Conservation (phyloP, 192 early-diverging fungal genomes). For the Mortierella hygrophila region DNA sequence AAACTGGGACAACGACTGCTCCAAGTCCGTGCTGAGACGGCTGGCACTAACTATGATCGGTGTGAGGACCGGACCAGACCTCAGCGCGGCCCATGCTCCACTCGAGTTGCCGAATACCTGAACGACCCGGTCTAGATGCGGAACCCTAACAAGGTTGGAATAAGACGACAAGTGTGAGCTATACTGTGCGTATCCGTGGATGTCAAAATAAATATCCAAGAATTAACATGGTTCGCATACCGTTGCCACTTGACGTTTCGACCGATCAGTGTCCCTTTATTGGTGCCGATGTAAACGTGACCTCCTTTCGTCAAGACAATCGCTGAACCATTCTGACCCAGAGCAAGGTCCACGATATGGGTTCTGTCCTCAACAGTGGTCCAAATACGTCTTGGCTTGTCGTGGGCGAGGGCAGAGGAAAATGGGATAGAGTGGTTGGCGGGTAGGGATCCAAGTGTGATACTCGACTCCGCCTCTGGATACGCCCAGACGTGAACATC, state of each 20-base stretch:
- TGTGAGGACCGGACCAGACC: slow-evolving; percentile 62
- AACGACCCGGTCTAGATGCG: slow-evolving; percentile 70
- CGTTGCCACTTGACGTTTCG: slow-evolving; percentile 53
- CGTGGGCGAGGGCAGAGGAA: neutral
- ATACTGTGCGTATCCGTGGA: neutral
- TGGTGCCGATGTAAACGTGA: slow-evolving; percentile 73
- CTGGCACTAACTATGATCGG: slow-evolving; percentile 27
- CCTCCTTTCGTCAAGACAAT: slow-evolving; percentile 76
- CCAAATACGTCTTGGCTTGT: slow-evolving; percentile 72
- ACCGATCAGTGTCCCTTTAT: slow-evolving; percentile 33
- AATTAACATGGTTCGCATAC: slow-evolving; percentile 3
- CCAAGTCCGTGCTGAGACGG: slow-evolving; percentile 54
- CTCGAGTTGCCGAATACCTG: slow-evolving; percentile 69
- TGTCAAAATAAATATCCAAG: neutral
- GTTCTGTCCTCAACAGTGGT: slow-evolving; percentile 60
- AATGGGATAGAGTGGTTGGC: slow-evolving; percentile 29
- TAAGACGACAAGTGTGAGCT: neutral
- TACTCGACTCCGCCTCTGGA: slow-evolving; percentile 37
- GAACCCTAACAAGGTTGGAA: slow-evolving; percentile 38
- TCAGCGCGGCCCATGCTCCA: slow-evolving; percentile 75
- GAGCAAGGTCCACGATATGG: slow-evolving; percentile 66
- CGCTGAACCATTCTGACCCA: slow-evolving; percentile 77
- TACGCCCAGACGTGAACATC: slow-evolving; percentile 53
- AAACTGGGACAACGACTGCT: slow-evolving; percentile 52
- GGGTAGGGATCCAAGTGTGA: slow-evolving; percentile 47